Evolutionary conservation across 148 eudicot species (phyloP), one percentile per base, ranked within the genome.

Genomic region (Cornus controversa): DNA sequence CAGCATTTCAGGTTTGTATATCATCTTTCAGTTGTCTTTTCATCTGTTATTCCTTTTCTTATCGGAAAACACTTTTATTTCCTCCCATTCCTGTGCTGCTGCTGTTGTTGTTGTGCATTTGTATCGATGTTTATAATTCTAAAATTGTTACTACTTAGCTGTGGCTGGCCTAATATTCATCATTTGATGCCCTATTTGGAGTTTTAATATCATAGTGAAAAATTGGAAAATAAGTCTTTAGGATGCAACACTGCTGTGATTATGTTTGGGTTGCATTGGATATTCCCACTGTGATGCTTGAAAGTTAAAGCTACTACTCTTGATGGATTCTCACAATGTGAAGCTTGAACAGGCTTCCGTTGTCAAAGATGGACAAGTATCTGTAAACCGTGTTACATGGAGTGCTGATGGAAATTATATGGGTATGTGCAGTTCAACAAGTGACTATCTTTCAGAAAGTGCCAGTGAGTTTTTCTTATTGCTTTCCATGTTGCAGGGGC

Each of bases 311-410:
- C 69, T n/a, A 24, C 3, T 62, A 9, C 20, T 60, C 6, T 65
- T 16, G 6, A 9, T 67, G 62, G 40, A 60, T 29, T 66, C 78
- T 85, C 70, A 81, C 57, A 58, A 66, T 71, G 80, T 34, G 28
- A 11, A 70, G 22, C 77, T 80, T 74, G 34, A 79, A 71, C 91
- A 93, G 98, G 87, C 94, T 83, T 85, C 90, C 27, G 77, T 75
- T 77, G 87, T 71, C 50, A 6, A 91, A 81, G 95, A 93, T 75
- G 82, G 57, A 71, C 83, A 18, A 50, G 79, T 90, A 69, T 84
- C 91, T 26, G 93, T 90, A 60, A 94, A 53, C 77, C 89, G 94
- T 70, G 98, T 90, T 71, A 82, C 90, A 47, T 94, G 98, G 98
- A 94, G 97, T 71, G 90, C 93, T 45, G 97, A 90, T 86, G 98